phyloP scores from a whole-genome alignment of 345 rosid genomes.

The Syzygium grande region DNA sequence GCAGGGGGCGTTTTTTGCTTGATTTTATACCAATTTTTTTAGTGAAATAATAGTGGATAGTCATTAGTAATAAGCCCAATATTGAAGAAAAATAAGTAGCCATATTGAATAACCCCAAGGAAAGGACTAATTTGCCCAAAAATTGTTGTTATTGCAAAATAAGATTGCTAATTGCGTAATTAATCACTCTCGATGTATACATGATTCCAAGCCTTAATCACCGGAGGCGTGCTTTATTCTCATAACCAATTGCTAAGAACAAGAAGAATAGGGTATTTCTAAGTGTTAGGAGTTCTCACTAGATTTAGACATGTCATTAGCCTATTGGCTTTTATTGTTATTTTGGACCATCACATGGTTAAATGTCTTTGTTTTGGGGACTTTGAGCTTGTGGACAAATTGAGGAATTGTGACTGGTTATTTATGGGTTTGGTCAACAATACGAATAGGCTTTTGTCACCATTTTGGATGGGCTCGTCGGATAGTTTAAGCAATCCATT shows the following conservation, averaged over 20 bases:
- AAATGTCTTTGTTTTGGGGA: background rate
- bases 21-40: background rate
- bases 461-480: background rate
- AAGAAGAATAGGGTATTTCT: background rate
- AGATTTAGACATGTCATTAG: background rate
- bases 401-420: background rate
- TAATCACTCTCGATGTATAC: accelerated
- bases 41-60: background rate
- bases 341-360: background rate
- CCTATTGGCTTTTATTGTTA: background rate
- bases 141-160: background rate
- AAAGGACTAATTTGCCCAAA: background rate
- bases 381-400: background rate
- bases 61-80: background rate
- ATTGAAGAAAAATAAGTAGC: background rate
- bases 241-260: background rate
- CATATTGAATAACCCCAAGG: background rate
- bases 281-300: background rate
- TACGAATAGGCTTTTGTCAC: background rate
- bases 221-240: background rate
- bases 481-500: background rate
- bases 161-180: background rate
- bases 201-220: background rate
- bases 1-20: background rate
- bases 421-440: background rate